A percentile compares a stretch with the other conserved stretches of the same genome.
Conservation (phyloP, 768 basidiomycete genomes). For the Russula foetens region DNA sequence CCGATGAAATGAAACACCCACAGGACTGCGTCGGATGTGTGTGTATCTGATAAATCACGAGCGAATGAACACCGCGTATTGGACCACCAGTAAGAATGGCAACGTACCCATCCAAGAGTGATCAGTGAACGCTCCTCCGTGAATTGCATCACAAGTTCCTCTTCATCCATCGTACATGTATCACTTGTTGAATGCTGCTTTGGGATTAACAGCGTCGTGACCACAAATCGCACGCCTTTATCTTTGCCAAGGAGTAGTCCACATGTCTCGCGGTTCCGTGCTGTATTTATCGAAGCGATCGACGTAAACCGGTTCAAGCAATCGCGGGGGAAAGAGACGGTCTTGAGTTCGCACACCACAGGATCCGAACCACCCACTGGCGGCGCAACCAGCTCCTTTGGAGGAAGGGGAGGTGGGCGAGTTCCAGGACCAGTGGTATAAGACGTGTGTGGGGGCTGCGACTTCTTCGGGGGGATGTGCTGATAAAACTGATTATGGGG, state of each 20-base stretch:
- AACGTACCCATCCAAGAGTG: constrained; percentile 83
- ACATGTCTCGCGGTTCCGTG: constrained; percentile 76
- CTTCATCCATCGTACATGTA: constrained; percentile 89
- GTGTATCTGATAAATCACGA: constrained; percentile 59
- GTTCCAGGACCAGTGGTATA: not conserved
- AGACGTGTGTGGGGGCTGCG: constrained; percentile 5
- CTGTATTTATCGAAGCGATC: constrained; percentile 74
- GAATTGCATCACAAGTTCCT: constrained; percentile 79
- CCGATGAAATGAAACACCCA: constrained; percentile 31
- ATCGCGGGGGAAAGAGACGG: constrained; percentile 60
- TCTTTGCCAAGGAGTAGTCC: constrained; percentile 73
- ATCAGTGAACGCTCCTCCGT: constrained; percentile 75
- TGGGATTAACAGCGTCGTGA: constrained; percentile 83
- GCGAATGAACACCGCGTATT: not conserved
- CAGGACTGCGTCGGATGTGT: constrained; percentile 89
- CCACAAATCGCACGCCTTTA: constrained; percentile 50
- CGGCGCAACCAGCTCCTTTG: constrained; percentile 25
- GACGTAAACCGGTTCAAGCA: constrained; percentile 69
- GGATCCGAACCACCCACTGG: constrained; percentile 27
- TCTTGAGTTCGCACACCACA: constrained; percentile 41
- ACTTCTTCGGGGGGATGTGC: constrained; percentile 13
- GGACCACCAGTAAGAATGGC: not conserved
- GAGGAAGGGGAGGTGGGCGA: constrained; percentile 26
- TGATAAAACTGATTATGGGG: constrained; percentile 19
- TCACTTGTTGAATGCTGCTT: constrained; percentile 83